phyloP scores from a whole-genome alignment of 805 yeast genomes.

The Metschnikowia noctiluminum region DNA sequence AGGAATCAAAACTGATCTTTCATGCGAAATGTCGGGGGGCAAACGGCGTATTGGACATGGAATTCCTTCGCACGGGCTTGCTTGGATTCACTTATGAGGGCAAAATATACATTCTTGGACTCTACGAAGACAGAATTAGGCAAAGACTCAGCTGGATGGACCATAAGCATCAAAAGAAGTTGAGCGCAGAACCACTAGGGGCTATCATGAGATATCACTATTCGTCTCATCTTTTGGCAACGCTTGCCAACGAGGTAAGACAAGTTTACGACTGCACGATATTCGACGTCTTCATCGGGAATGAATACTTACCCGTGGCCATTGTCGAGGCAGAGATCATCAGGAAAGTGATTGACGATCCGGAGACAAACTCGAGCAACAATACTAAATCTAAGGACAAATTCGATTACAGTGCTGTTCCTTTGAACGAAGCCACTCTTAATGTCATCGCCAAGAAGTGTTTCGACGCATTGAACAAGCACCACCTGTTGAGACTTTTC shows the following conservation, averaged over 20 bases:
- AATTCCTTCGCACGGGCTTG: conserved; percentile 85
- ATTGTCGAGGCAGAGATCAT: conserved; percentile 68
- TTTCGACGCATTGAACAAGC: conserved; percentile 39
- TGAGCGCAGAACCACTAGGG: conserved; percentile 31
- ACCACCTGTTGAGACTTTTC: conserved; percentile 72
- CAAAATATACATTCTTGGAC: conserved; percentile 81
- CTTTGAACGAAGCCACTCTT: conserved; percentile 41
- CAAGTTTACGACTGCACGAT: conserved; percentile 87
- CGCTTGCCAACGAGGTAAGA: conserved; percentile 76
- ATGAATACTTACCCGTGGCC: conserved; percentile 80
- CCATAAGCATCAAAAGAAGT: conserved; percentile 34
- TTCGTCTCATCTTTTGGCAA: conserved; percentile 80
- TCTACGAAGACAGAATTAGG: conserved; percentile 86
- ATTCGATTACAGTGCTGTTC: conserved; percentile 34
- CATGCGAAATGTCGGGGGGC: conserved; percentile 79
- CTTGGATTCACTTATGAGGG: conserved; percentile 88
- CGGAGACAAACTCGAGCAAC: conserved; percentile 18
- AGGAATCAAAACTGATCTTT: conserved; percentile 67
- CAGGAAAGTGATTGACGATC: conserved; percentile 34
- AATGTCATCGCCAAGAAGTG: conserved; percentile 44
- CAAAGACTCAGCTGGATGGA: conserved; percentile 71
- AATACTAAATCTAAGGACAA: conserved; percentile 15
- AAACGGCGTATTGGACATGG: conserved; percentile 65
- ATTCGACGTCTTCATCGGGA: conserved; percentile 76
- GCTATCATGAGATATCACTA: conserved; percentile 64